These are phyloP conservation scores for Thermoascus crustaceus DNA, from an alignment of 2,329 filamentous ascomycete genomes.

Conservation along the genomic window DNA sequence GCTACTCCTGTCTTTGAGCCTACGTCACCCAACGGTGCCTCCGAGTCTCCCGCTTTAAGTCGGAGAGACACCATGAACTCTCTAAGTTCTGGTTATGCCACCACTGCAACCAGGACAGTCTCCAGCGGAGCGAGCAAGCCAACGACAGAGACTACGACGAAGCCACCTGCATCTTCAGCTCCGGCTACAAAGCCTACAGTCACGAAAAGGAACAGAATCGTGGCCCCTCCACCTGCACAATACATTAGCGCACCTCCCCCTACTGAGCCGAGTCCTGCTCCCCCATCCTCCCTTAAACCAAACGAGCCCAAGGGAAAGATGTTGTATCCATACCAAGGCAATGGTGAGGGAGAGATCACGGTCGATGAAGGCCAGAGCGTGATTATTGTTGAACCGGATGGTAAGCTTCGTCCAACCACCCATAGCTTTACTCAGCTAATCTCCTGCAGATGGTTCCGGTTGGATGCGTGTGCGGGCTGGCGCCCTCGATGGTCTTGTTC, in stretches of 20 bases:
- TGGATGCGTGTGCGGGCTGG: constrained; percentile 80
- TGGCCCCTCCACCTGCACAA: constrained; percentile 77
- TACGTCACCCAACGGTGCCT: constrained; percentile 26
- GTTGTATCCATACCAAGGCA: constrained; percentile 79
- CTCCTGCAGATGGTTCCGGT: constrained; percentile 66
- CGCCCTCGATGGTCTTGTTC: constrained; percentile 71
- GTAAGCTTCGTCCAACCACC: constrained; percentile 47
- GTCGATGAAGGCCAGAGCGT: constrained; percentile 74
- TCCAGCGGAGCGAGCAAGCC: constrained; percentile 50
- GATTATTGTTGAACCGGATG: constrained; percentile 73
- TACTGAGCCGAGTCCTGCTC: constrained; percentile 37
- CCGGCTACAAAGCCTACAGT: constrained; percentile 22
- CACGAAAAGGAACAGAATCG: constrained; percentile 58
- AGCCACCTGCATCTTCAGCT: constrained; percentile 31
- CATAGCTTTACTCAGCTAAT: constrained; percentile 3
- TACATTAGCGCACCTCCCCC: constrained; percentile 63
- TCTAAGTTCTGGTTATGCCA: constrained; percentile 77
- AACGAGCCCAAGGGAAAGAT: constrained; percentile 69
- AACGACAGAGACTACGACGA: constrained; percentile 43
- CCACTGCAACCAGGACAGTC: constrained; percentile 67
- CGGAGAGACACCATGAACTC: constrained; percentile 86
- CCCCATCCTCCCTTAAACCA: constrained; percentile 28
- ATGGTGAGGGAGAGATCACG: constrained; percentile 70
- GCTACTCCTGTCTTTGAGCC: constrained; percentile 36
- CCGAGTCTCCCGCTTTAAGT: constrained; percentile 60